phyloP scores from a whole-genome alignment of 2,329 filamentous ascomycete species.

The Aspergillus calidoustus region DNA sequence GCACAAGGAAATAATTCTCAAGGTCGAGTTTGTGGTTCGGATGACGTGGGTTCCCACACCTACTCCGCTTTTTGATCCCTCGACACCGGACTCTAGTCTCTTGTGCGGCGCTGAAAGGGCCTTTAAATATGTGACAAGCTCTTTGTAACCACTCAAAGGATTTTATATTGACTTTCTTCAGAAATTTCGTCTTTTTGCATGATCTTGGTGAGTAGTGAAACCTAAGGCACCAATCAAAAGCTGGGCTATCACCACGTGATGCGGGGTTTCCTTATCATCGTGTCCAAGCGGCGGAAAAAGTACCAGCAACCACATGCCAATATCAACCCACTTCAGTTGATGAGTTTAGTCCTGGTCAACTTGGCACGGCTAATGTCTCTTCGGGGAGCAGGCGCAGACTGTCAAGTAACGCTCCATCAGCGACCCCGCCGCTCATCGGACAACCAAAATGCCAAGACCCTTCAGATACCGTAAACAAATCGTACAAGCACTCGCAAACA shows the following conservation, averaged over 20 bases:
- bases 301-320: not conserved
- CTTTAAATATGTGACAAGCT: not conserved
- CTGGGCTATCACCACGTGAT: not conserved
- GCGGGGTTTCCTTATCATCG: not conserved
- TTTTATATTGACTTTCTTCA: not conserved
- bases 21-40: conserved; percentile 1
- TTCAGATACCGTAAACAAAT: not conserved
- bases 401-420: too few relatives aligned
- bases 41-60: not conserved
- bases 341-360: too few relatives aligned
- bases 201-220: not conserved
- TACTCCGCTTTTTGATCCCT: not conserved
- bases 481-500: not conserved
- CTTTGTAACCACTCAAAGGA: not conserved
- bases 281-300: not conserved
- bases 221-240: not conserved
- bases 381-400: too few relatives aligned
- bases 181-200: not conserved
- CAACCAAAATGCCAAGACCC: not conserved
- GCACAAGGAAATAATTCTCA: not conserved
- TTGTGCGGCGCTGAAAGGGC: not conserved
- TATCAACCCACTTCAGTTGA: not conserved
- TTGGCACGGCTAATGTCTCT: too few relatives aligned
- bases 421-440: not conserved
- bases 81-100: not conserved